Percentiles rank a stretch among this genome's conserved stretches.
Conservation (phyloP, 1,139 yeast genomes). For the Hyphopichia wangnamkhiaoensis region DNA sequence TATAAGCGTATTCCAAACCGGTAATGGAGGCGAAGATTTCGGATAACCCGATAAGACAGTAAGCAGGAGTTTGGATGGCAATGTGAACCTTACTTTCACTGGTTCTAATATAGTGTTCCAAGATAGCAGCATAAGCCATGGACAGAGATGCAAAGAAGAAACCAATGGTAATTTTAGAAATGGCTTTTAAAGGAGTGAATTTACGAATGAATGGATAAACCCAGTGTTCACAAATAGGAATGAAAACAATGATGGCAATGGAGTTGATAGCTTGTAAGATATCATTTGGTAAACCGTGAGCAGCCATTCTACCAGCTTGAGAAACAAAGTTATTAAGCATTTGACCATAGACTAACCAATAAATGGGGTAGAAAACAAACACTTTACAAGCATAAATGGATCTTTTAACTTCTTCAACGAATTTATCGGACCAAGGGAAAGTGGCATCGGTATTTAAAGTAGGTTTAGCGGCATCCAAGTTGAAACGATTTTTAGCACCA, state of each 20-base stretch:
- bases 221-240: conserved; percentile 56
- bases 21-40: conserved; percentile 69
- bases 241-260: conserved; percentile 58
- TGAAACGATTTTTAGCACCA: conserved; percentile 50
- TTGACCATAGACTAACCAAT: conserved; percentile 70
- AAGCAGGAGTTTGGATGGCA: conserved; percentile 66
- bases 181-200: conserved; percentile 63
- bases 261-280: conserved; percentile 65
- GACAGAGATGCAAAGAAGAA: conserved; percentile 70
- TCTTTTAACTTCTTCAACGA: conserved; percentile 64
- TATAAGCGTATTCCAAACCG: conserved; percentile 69
- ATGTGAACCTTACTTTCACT: conserved; percentile 64
- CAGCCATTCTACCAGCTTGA: conserved; percentile 65
- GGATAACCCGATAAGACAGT: conserved; percentile 59
- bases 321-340: conserved; percentile 65
- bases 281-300: conserved; percentile 67
- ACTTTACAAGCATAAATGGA: conserved; percentile 64
- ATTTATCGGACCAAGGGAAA: conserved; percentile 60
- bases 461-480: conserved; percentile 58
- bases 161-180: conserved; percentile 74
- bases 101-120: conserved; percentile 71
- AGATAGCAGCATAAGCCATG: conserved; percentile 78
- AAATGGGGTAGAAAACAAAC: conserved; percentile 60
- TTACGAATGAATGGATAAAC: conserved; percentile 58
- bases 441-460: conserved; percentile 40